Evolutionary conservation across 106 monocot species (phyloP), one percentile per base, ranked within the genome.

Genomic region (Allium sativum): DNA sequence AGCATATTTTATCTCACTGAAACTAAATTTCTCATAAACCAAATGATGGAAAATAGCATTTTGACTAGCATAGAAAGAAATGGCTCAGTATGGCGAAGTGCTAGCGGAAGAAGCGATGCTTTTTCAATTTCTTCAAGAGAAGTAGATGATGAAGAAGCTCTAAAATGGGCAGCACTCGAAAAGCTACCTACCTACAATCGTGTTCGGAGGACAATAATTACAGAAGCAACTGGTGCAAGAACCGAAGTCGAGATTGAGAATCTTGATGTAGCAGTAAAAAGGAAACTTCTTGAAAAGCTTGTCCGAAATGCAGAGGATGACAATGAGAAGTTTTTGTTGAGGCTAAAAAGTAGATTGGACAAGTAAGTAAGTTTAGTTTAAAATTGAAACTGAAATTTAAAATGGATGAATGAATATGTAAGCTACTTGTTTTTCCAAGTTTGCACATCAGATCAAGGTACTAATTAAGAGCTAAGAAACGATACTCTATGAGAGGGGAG

Each of bases 121-220:
- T 71, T 71, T 47, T 71, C 60, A 2, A n/a, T 7, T 12, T 71
- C 71, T 5, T 21, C 31, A 9, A 66, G 66, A 18, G 55, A 64
- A 2, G 64, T 57, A n/a, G 72, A 72, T 10, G 72, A 72, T n/a
- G 72, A 70, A 44, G 61, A 72, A 64, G 64, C 72, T 1, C 64
- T 72, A 40, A 64, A 50, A 42, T 65, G 72, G 72, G 72, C 72
- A 7, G 64, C 72, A 6, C 64, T 72, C 1, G 72, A 72, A 48
- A 57, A 45, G 56, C 71, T 64, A 1, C 71, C 71, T 6, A 64
- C 62, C 9, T 56, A 44, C 4, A 42, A 64, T 42, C 53, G 64
- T 8, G 31, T 72, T 1, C 15, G 70, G 42, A 70, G 53, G 52
- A 52, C 53, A 18, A 61, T 70, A 4, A 51, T 61, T 0, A 44